phyloP scores from a whole-genome alignment of 2,329 filamentous ascomycete species.

The Xylariaceae sp. region DNA sequence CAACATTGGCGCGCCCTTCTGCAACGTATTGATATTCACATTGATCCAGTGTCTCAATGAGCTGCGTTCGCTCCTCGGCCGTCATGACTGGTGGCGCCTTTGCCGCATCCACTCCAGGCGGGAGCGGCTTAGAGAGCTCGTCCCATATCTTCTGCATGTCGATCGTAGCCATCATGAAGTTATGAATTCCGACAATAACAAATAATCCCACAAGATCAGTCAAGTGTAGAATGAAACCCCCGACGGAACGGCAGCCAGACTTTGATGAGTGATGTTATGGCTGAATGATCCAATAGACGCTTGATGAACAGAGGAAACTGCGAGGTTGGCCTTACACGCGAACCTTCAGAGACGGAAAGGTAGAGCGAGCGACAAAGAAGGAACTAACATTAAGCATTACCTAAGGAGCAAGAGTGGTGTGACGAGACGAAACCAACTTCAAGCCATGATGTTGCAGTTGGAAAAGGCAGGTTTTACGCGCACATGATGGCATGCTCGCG shows the following conservation, averaged over 20 bases:
- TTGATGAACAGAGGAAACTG: no score
- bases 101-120: conserved; percentile 10
- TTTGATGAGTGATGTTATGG: no score
- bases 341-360: no score
- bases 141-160: conserved; percentile 18
- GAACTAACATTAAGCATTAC: background rate
- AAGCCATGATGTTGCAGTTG: background rate
- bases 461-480: background rate
- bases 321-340: no score
- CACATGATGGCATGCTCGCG: background rate
- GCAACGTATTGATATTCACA: conserved; percentile 40
- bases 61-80: conserved; percentile 12
- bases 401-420: no score
- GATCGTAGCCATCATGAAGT: conserved; percentile 6
- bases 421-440: background rate
- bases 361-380: background rate
- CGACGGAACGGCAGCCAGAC: no score
- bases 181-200: conserved; percentile 2
- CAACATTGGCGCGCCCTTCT: conserved; percentile 74
- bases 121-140: conserved; percentile 19
- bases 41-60: conserved; percentile 13
- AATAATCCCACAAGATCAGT: no score
- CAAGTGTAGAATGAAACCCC: no score
- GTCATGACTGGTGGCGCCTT: conserved; percentile 10
- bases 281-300: no score